Evolutionary conservation across 495 filamentous ascomycete genomes (phyloP).

Genomic region (Staphylotrichum tortipilum): DNA sequence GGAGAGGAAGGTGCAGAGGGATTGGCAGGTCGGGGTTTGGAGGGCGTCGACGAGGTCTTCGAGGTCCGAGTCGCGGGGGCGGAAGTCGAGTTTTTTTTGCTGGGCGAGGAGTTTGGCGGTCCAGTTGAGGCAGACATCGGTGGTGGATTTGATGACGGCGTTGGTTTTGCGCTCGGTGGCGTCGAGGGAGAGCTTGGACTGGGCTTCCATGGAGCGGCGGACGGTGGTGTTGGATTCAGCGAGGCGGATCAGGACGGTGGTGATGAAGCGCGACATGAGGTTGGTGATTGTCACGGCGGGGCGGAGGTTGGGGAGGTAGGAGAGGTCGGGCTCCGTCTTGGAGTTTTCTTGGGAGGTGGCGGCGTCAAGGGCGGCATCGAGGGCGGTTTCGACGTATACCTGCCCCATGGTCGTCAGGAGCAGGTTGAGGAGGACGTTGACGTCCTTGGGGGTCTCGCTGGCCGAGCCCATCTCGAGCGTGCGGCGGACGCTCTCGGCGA

Average conservation of each 20-base stretch:
- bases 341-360: constrained; percentile 64
- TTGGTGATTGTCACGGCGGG: constrained; percentile 83
- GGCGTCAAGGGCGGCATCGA: constrained; percentile 75
- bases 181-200: constrained; percentile 60
- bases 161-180: constrained; percentile 86
- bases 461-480: constrained; percentile 79
- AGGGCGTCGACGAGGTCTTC: constrained; percentile 66
- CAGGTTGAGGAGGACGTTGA: constrained; percentile 74
- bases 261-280: constrained; percentile 83
- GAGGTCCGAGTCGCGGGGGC: constrained; percentile 76
- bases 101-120: constrained; percentile 60
- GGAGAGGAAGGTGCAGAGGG: constrained; percentile 66
- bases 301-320: constrained; percentile 67
- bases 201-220: constrained; percentile 82
- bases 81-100: constrained; percentile 90
- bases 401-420: constrained; percentile 85
- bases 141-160: constrained; percentile 71
- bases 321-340: constrained; percentile 81
- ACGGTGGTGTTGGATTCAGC: constrained; percentile 82
- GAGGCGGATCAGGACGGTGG: constrained; percentile 82
- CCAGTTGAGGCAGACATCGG: constrained; percentile 78
- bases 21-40: constrained; percentile 76
- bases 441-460: constrained; percentile 88
- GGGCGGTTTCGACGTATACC: constrained; percentile 85
- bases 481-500: constrained; percentile 91